Evolutionary conservation across 371 early-diverging fungal species (phyloP).

Genomic region (Gilbertella persicaria): DNA sequence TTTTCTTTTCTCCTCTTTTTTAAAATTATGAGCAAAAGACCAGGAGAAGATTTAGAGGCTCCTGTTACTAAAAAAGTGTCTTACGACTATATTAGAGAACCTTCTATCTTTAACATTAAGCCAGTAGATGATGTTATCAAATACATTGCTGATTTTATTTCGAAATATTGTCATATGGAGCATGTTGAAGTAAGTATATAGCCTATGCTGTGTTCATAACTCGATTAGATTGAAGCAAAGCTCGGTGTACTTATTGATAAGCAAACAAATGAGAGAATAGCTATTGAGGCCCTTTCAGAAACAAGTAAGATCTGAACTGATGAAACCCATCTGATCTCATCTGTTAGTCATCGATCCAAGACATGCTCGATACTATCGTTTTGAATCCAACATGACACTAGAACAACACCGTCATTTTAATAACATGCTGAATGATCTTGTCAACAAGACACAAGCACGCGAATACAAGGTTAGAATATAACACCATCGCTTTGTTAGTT

Average conservation of each 20-base stretch:
- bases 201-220: not conserved
- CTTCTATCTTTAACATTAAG: constrained; percentile 40
- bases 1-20: too few species aligned
- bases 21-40: too few species aligned
- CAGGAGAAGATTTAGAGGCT: constrained; percentile 6
- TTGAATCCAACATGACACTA: constrained; percentile 71
- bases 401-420: constrained; percentile 73
- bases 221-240: constrained; percentile 78
- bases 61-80: constrained; percentile 1
- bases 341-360: constrained; percentile 8
- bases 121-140: constrained; percentile 64
- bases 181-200: constrained; percentile 61
- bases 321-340: not conserved
- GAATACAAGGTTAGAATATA: constrained; percentile 38
- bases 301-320: constrained; percentile 45
- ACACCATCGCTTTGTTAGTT: not conserved
- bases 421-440: constrained; percentile 59
- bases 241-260: constrained; percentile 75
- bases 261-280: constrained; percentile 54
- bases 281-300: constrained; percentile 67
- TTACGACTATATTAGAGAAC: constrained; percentile 13
- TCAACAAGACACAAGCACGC: constrained; percentile 49
- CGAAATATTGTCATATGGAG: constrained; percentile 48
- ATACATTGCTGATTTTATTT: constrained; percentile 64
- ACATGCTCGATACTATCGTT: constrained; percentile 35